Evolutionary conservation across 331 rosid genomes (phyloP).

Genomic region (Rosa hybrid): DNA sequence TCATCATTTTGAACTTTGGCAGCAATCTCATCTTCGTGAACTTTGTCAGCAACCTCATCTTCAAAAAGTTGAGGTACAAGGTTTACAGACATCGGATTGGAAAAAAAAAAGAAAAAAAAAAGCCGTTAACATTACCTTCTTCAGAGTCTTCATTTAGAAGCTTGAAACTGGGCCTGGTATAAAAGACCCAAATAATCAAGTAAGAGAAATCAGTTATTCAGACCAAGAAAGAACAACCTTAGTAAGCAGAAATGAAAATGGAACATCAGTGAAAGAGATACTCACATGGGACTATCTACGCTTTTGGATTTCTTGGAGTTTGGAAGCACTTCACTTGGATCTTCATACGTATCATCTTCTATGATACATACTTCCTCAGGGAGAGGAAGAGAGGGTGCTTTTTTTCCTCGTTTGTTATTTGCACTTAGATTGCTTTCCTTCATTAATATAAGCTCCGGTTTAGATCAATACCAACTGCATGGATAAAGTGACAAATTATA

Average conservation of each 20-base stretch:
- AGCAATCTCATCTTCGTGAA: constrained; percentile 49
- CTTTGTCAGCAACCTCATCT: constrained; percentile 46
- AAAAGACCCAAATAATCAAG: constrained; percentile 13
- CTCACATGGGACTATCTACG: constrained; percentile 52
- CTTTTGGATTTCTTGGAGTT: constrained; percentile 33
- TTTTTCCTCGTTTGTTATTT: constrained; percentile 41
- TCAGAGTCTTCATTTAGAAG: constrained; percentile 63
- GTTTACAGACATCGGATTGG: constrained; percentile 18
- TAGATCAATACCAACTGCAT: constrained; percentile 87
- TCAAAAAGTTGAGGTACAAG: constrained; percentile 26
- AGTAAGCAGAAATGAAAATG: constrained; percentile 10
- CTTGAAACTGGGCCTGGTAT: constrained; percentile 84
- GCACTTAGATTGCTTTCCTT: constrained; percentile 44
- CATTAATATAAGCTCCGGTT: constrained; percentile 54
- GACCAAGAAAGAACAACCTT: constrained; percentile 4
- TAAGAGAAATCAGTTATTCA: constrained; percentile 8
- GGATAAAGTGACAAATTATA: constrained; percentile 21
- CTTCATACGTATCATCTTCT: constrained; percentile 48
- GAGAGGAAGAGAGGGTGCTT: constrained; percentile 41
- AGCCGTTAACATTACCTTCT: constrained; percentile 51
- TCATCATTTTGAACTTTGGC: constrained; percentile 46
- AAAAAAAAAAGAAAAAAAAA: neutral
- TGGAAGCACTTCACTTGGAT: constrained; percentile 41
- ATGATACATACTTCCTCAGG: constrained; percentile 52
- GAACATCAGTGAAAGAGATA: constrained; percentile 21